Percentiles rank a stretch among this genome's conserved stretches.
Evolutionary conservation across 345 rosid genomes (phyloP).

Genomic region (Murraya koenigii): DNA sequence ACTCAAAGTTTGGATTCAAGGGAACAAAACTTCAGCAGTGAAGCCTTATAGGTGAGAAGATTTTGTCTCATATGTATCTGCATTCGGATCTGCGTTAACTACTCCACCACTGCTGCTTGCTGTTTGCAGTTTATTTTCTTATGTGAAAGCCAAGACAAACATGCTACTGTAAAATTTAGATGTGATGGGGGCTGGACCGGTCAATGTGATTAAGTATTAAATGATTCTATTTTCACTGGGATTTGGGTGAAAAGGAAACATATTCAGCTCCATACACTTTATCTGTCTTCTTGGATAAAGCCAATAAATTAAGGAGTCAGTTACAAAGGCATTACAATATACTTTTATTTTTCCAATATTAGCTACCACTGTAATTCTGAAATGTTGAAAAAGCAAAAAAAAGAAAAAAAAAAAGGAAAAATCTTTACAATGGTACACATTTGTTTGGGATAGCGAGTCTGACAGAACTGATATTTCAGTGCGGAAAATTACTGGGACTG

Average conservation of each 20-base stretch:
- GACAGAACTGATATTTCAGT: neutral
- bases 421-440: neutral
- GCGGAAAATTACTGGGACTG: neutral
- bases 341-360: neutral
- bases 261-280: neutral
- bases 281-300: neutral
- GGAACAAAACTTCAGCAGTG: slow-evolving; percentile 81
- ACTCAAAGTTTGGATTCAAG: slow-evolving; percentile 98
- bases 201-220: neutral
- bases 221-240: neutral
- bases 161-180: neutral
- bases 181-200: neutral
- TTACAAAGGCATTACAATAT: neutral
- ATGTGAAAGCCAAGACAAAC: neutral
- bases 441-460: neutral
- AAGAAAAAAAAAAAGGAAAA: no score
- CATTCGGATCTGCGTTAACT: neutral
- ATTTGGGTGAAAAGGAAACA: neutral
- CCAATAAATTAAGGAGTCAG: neutral
- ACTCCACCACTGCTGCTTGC: neutral
- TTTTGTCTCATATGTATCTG: neutral
- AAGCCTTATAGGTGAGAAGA: slow-evolving; percentile 65
- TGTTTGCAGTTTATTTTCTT: neutral
- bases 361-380: neutral
- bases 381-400: neutral